Percentiles rank a stretch among this genome's conserved stretches.
Evolutionary conservation across 176 grass and related monocot genomes (phyloP).

Genomic region (Secale cereale): DNA sequence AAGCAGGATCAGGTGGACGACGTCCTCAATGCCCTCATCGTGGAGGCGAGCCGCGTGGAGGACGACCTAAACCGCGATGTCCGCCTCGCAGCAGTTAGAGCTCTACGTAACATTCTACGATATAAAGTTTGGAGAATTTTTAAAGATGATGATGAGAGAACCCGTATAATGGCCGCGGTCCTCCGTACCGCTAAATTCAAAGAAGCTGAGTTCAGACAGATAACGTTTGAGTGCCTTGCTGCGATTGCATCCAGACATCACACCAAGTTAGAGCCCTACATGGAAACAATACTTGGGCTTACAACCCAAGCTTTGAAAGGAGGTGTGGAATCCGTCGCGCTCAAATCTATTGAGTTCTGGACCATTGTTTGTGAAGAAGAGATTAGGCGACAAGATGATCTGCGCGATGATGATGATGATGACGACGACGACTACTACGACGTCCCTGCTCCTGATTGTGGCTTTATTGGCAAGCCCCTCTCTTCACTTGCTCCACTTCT

Average conservation of each 20-base stretch:
- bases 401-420: no score
- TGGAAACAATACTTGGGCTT: constrained; percentile 68
- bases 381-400: constrained; percentile 18
- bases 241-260: constrained; percentile 84
- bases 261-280: constrained; percentile 53
- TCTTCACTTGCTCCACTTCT: constrained; percentile 73
- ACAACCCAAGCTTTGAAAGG: constrained; percentile 68
- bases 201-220: constrained; percentile 65
- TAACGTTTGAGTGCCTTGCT: constrained; percentile 72
- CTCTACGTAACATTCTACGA: no score
- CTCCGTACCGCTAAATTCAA: constrained; percentile 60
- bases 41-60: no score
- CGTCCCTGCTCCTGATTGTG: constrained; percentile 10
- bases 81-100: no score
- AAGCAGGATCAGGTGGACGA: no score
- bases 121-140: no score
- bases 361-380: constrained; percentile 78
- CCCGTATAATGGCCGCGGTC: constrained; percentile 74
- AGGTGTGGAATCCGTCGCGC: constrained; percentile 56
- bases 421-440: no score
- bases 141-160: constrained; percentile 65
- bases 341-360: constrained; percentile 90
- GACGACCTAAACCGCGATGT: no score
- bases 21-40: no score
- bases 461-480: constrained; percentile 71